Conservation (phyloP, 2,329 filamentous ascomycete genomes). For the Fusarium avenaceum region DNA sequence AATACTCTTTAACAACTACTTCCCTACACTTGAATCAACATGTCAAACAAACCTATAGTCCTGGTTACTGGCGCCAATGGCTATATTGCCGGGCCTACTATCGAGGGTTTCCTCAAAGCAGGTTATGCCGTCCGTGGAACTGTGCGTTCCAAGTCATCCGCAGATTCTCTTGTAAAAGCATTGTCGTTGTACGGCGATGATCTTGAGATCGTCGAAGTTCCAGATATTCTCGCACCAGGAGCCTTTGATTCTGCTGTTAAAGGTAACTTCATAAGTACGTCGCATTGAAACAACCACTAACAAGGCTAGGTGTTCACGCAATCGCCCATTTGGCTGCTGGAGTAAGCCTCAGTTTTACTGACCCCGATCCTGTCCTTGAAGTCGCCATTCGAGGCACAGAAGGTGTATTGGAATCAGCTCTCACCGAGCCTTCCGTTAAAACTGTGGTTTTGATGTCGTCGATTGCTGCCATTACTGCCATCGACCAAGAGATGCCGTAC, state of each 20-base stretch:
- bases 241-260: conserved; percentile 56
- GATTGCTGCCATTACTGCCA: conserved; percentile 31
- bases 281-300: not conserved
- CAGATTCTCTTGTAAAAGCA: conserved; percentile 32
- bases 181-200: conserved; percentile 41
- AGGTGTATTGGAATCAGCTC: conserved; percentile 41
- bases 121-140: conserved; percentile 58
- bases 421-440: conserved; percentile 41
- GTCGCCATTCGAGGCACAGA: conserved; percentile 40
- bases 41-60: conserved; percentile 46
- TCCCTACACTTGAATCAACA: conserved; percentile 10
- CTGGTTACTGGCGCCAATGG: conserved; percentile 58
- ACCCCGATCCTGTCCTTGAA: conserved; percentile 41
- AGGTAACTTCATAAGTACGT: conserved; percentile 26
- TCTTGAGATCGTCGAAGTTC: conserved; percentile 49
- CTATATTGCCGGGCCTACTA: conserved; percentile 56
- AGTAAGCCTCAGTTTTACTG: conserved; percentile 40
- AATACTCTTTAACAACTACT: not conserved
- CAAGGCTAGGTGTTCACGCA: conserved; percentile 35
- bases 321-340: conserved; percentile 43
- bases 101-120: conserved; percentile 53
- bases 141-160: conserved; percentile 51
- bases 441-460: conserved; percentile 47
- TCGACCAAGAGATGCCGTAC: conserved; percentile 13
- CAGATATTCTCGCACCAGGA: conserved; percentile 52